Evolutionary conservation across 2,329 filamentous ascomycete genomes (phyloP).

Genomic region (Fonsecaea pugnacius): DNA sequence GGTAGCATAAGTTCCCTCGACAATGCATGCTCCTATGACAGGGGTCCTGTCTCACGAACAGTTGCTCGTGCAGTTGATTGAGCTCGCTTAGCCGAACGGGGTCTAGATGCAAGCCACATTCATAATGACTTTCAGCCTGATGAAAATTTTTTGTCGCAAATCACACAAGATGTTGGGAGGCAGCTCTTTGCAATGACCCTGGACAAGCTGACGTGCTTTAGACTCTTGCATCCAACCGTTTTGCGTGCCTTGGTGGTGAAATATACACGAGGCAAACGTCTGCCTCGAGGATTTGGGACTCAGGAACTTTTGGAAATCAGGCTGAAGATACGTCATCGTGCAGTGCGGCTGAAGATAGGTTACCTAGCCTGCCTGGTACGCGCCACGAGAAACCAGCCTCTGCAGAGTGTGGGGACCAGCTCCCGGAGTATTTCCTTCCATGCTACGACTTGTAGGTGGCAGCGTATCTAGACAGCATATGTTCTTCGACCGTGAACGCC

Average conservation of each 20-base stretch:
- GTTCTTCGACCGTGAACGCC: slow-evolving; percentile 31
- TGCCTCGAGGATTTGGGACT: background rate
- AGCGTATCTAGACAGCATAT: slow-evolving; percentile 32
- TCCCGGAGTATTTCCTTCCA: background rate
- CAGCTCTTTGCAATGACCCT: background rate
- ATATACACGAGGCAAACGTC: background rate
- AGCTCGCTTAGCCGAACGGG: background rate
- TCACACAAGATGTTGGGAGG: background rate
- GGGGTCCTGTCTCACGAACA: slow-evolving; percentile 2
- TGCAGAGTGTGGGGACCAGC: background rate
- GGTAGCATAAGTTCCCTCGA: background rate
- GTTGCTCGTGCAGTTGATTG: background rate
- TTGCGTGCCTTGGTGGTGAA: background rate
- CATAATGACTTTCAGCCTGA: slow-evolving; percentile 6
- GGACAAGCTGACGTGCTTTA: background rate
- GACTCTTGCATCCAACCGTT: background rate
- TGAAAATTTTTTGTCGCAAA: background rate
- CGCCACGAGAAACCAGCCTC: background rate
- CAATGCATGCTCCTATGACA: background rate
- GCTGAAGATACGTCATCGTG: slow-evolving; percentile 13
- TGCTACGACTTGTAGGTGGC: slow-evolving; percentile 20
- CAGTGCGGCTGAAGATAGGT: slow-evolving; percentile 4
- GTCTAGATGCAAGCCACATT: slow-evolving; percentile 12
- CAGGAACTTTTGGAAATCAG: slow-evolving; percentile 16
- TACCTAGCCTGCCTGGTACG: background rate